A percentile compares a stretch with the other conserved stretches of the same genome.
Conservation (phyloP, 495 filamentous ascomycete species). For the Elasticomyces elasticus region DNA sequence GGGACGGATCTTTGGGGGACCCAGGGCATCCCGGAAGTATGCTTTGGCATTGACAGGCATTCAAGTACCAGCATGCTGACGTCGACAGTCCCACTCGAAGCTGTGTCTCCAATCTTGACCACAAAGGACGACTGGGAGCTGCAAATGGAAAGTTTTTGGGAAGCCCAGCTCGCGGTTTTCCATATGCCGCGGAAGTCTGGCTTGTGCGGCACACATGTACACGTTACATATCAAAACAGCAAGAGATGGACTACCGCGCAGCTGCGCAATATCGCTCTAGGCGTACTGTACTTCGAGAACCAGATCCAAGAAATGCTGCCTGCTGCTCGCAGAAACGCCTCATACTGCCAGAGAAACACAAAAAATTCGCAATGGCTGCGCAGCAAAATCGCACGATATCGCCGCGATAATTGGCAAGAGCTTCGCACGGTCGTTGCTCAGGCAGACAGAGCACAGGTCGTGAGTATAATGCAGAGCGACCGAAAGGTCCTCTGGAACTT, state of each 20-base stretch:
- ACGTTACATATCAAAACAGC: background rate
- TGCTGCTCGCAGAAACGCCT: background rate
- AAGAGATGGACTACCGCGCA: background rate
- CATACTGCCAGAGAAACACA: background rate
- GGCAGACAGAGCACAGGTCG: background rate
- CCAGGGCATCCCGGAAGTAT: background rate
- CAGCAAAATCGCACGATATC: background rate
- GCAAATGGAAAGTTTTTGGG: background rate
- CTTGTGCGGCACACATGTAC: background rate
- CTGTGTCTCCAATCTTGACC: background rate
- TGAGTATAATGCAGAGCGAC: background rate
- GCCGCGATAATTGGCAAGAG: background rate
- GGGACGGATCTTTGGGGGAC: background rate
- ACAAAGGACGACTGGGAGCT: background rate
- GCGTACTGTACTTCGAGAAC: background rate
- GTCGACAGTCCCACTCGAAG: background rate
- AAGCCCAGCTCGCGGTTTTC: background rate
- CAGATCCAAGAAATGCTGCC: background rate
- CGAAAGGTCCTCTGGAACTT: background rate
- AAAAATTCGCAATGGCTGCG: background rate
- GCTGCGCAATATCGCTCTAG: background rate
- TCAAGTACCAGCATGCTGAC: background rate
- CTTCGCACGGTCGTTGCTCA: background rate
- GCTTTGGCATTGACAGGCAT: background rate
- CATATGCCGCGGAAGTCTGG: background rate